Percentiles rank a stretch among this genome's conserved stretches.
Conservation (phyloP, 495 filamentous ascomycete genomes). For the Bombardia bombarda region DNA sequence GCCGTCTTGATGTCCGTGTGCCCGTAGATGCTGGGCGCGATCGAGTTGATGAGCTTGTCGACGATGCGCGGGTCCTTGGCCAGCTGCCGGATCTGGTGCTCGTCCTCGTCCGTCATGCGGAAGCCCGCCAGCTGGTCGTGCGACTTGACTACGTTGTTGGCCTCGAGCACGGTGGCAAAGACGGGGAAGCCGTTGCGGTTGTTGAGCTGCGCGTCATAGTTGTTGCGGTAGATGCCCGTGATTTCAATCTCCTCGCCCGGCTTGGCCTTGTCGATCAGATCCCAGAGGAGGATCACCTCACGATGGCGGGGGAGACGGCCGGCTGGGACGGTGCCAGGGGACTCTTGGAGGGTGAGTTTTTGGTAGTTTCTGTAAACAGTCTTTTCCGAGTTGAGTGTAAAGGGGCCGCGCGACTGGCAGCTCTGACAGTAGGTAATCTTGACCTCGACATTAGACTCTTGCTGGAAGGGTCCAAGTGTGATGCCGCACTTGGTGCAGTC, state of each 20-base stretch:
- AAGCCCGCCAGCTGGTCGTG: constrained; percentile 98
- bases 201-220: constrained; percentile 95
- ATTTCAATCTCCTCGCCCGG: constrained; percentile 97
- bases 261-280: constrained; percentile 94
- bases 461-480: constrained; percentile 91
- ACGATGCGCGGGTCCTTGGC: constrained; percentile 85
- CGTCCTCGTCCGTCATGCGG: constrained; percentile 90
- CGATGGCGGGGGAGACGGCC: constrained; percentile 91
- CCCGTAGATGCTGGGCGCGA: constrained; percentile 96
- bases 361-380: constrained; percentile 99
- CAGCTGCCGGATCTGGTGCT: constrained; percentile 80
- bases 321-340: constrained; percentile 92
- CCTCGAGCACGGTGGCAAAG: constrained; percentile 95
- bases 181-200: constrained; percentile 99
- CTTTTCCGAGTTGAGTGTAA: constrained; percentile 93
- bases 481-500: constrained; percentile 89
- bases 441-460: constrained; percentile 92
- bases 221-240: constrained; percentile 96
- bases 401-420: constrained; percentile 92
- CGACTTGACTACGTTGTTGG: constrained; percentile 92
- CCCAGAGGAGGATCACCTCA: constrained; percentile 93
- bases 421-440: constrained; percentile 95
- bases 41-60: constrained; percentile 89
- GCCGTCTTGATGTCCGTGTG: constrained; percentile 98
- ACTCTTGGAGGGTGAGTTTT: constrained; percentile 94